Evolutionary conservation across 2,329 filamentous ascomycete genomes (phyloP), one percentile per base, ranked within the genome.

Genomic region (Colletotrichum tanaceti): DNA sequence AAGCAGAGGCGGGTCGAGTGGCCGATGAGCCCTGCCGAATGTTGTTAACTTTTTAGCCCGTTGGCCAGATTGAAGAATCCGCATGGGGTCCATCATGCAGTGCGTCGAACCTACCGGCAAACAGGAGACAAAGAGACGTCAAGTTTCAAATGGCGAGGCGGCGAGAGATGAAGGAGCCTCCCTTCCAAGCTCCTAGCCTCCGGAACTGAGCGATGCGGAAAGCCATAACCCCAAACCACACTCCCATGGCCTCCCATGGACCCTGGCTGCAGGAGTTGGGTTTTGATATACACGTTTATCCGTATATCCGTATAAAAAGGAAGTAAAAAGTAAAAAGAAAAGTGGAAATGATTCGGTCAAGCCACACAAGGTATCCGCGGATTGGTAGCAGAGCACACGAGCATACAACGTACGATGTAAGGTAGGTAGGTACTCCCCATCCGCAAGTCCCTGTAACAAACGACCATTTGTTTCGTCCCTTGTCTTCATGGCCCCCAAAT

Each of bases 71-170:
- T 24, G 24, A 32, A 59, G 43, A 49, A 47, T 24, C 20, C 44
- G n/a, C 43, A 59, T 46, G n/a, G 44, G 14, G 39, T 10, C 28
- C 9, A 38, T 10, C 24, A 41, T 18, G 14, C 39, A 41, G 14
- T 5, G 32, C n/a, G n/a, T 22, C 18, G 41, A 58, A 14, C 46
- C 20, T 47, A 22, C 39, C 11, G 28, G n/a, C n/a, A 6, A 10
- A 28, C 7, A 35, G 43, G 54, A 50, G 54, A 64, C 47, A 63
- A 70, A 63, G 59, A 57, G 43, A 60, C 52, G 60, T 43, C 64
- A 53, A 44, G 55, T 64, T 68, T 70, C 50, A 53, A 50, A 64
- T 64, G 65, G 32, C 57, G 41, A 54, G 60, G 44, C 55, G 39
- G 65, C 60, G 43, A 65, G 58, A 57, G 22, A 68, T 44, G 47